A percentile compares a stretch with the other conserved stretches of the same genome.
These are phyloP conservation scores for Leccinum pellstonianum DNA, from an alignment of 768 basidiomycete species.

Conservation along the genomic window DNA sequence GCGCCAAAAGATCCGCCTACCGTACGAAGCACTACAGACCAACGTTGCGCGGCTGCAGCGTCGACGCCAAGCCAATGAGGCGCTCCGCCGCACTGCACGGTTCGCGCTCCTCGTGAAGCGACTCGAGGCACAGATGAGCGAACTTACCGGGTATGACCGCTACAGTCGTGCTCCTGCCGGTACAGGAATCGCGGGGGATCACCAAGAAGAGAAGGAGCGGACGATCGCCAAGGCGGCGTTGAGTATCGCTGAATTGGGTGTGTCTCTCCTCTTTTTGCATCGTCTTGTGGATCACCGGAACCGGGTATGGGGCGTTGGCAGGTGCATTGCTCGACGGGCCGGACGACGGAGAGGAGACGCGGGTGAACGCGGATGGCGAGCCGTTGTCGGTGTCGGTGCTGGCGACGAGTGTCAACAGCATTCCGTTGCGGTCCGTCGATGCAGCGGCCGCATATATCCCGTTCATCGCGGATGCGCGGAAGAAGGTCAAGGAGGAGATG, in stretches of 20 bases:
- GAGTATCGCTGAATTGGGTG: slow-evolving; percentile 87
- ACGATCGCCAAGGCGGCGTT: slow-evolving; percentile 92
- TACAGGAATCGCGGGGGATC: slow-evolving; percentile 28
- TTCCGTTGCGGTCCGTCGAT: slow-evolving; percentile 72
- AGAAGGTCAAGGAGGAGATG: slow-evolving; percentile 81
- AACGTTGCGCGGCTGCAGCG: slow-evolving; percentile 74
- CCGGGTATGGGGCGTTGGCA: slow-evolving; percentile 19
- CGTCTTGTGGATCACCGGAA: not conserved
- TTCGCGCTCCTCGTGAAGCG: slow-evolving; percentile 83
- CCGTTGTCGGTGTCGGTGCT: not conserved
- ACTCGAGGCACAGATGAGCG: slow-evolving; percentile 82
- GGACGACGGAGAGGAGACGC: slow-evolving; percentile 4
- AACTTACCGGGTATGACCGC: slow-evolving; percentile 41
- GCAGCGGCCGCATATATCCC: slow-evolving; percentile 69
- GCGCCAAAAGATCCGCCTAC: slow-evolving; percentile 79
- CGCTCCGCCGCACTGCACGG: slow-evolving; percentile 79
- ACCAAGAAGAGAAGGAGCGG: slow-evolving; percentile 81
- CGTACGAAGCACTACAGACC: slow-evolving; percentile 71
- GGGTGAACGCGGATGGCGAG: slow-evolving; percentile 7
- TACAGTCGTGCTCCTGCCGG: not conserved
- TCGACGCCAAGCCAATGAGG: slow-evolving; percentile 79
- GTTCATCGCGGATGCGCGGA: slow-evolving; percentile 68
- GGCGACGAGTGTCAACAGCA: slow-evolving; percentile 25
- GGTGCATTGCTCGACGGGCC: slow-evolving; percentile 53
- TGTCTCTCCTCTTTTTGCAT: slow-evolving; percentile 26